Base-by-base conservation (phyloP, 305 asterid species). In the Ilex paraguariensis region DNA sequence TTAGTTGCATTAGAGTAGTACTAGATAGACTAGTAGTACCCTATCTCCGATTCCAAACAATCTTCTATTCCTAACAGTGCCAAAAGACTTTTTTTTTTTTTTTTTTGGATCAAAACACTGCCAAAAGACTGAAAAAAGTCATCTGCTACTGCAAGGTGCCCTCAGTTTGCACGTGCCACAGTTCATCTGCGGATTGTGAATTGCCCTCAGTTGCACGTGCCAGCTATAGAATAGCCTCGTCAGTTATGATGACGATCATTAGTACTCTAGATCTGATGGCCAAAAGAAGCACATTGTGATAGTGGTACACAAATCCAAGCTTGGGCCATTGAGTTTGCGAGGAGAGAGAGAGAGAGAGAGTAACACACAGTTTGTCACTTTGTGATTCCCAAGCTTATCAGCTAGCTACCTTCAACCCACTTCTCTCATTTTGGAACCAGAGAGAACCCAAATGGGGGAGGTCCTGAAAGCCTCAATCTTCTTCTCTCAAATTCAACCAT, bases 391-490 rank as follows among this genome's bases (percentile, higher is more conserved):
- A 49, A 49, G 53, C 53, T 49, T 49, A 49, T 49, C 53, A n/a
- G 6, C 42, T 36, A 8, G 42, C 42, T 36, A 1, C 28, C 28
- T 21, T 36, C 42, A 36, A 36, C 9, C 74, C 61, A 54, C 45
- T 45, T 56, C 70, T 61, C 14, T 16, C 56, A 14, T 58, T 32
- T 66, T 54, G 60, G 14, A 51, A 39, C 57, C 54, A 31, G 54
- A 13, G 21, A 33, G 21, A 36, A 13, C 42, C 11, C 50, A 2
- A 36, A 80, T 80, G 85, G 85, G 85, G 54, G 85, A 74, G 82
- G 85, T 80, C 33, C 53, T 2, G 4, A 52, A 52, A 52, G 14
- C 31, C 14, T 13, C 13, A 12, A 7, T 49, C 28, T 21, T 21
- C 28, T 49, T 49, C 56, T 52, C 5, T n/a, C 31, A 36, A 36